Base-by-base conservation (phyloP, 768 basidiomycete species). In the Boletus rubroflammeus region DNA sequence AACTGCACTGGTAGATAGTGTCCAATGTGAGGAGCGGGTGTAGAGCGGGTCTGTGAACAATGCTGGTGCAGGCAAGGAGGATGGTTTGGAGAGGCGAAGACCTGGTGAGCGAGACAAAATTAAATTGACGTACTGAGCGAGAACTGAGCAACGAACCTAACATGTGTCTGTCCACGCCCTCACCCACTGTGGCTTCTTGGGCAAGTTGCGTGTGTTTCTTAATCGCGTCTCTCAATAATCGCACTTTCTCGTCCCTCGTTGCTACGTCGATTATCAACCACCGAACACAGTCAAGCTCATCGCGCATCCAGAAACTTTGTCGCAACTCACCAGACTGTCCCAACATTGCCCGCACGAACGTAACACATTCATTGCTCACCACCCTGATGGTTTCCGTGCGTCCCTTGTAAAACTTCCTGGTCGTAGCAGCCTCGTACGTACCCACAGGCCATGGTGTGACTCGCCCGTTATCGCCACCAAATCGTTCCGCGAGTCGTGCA, bases 341-440 rank as follows among this genome's bases (percentile, higher is more conserved):
- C 58, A 86, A 80, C 90, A 93, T 93, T 53, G 82, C 83, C 47
- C 62, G 67, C n/a, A 83, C 85, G 80, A 88, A 98, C 13, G 78
- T 81, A 62, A 90, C 89, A 32, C 83, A 81, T 71, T 95, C 88
- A 43, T 74, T 75, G 13, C 82, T 86, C 14, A 93, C 86, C 47
- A 92, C 86, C 6, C 95, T 79, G 54, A 98, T 92, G n/a, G 91
- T 86, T 73, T 98, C 95, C 25, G 95, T 98, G 44, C 95, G 80
- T 14, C 95, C 95, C 65, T 93, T 90, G 72, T 80, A 79, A 72
- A 89, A 97, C 67, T 81, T 83, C 31, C 95, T 79, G n/a, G 93
- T 94, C 56, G 90, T 86, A 32, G 93, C 93, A 53, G 92, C 88
- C 72, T 98, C 95, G 67, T 98, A 98, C n/a, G 93, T 93, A 5